phyloP scores from a whole-genome alignment of 768 basidiomycete species.

The Collybiopsis luxurians region DNA sequence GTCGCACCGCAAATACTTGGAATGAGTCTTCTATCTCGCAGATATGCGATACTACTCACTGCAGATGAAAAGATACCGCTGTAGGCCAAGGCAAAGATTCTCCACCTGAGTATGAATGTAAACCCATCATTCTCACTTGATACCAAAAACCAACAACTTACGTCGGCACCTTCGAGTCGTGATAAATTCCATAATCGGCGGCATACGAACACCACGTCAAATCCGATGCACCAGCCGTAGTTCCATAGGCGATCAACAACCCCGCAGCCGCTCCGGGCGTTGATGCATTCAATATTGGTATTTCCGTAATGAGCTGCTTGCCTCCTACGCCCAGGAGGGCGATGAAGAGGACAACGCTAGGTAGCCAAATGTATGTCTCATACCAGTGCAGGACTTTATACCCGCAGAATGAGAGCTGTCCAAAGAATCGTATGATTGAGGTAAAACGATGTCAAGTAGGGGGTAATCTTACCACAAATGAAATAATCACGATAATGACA shows the following conservation, averaged over 20 bases:
- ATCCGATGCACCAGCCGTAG: constrained; percentile 35
- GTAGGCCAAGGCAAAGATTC: constrained; percentile 64
- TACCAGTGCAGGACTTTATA: constrained; percentile 62
- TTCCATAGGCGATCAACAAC: constrained; percentile 31
- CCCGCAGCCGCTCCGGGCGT: constrained; percentile 27
- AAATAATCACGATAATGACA: constrained; percentile 36
- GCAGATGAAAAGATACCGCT: constrained; percentile 59
- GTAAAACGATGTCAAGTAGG: neutral
- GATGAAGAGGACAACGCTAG: constrained; percentile 59
- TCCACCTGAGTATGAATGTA: constrained; percentile 34
- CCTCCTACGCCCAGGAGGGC: constrained; percentile 64
- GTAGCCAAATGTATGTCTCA: constrained; percentile 68
- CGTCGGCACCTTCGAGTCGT: constrained; percentile 14
- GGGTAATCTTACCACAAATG: constrained; percentile 29
- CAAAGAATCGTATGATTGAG: neutral
- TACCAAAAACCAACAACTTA: no score
- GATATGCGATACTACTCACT: constrained; percentile 40
- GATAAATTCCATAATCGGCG: constrained; percentile 45
- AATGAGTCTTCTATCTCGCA: constrained; percentile 22
- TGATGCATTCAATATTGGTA: constrained; percentile 8
- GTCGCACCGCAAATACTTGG: constrained; percentile 66
- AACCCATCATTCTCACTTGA: no score
- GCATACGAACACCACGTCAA: constrained; percentile 43
- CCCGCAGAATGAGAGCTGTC: constrained; percentile 59
- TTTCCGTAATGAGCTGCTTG: constrained; percentile 46